Evolutionary conservation across 805 yeast genomes (phyloP).

Genomic region (Metschnikowia borealis): DNA sequence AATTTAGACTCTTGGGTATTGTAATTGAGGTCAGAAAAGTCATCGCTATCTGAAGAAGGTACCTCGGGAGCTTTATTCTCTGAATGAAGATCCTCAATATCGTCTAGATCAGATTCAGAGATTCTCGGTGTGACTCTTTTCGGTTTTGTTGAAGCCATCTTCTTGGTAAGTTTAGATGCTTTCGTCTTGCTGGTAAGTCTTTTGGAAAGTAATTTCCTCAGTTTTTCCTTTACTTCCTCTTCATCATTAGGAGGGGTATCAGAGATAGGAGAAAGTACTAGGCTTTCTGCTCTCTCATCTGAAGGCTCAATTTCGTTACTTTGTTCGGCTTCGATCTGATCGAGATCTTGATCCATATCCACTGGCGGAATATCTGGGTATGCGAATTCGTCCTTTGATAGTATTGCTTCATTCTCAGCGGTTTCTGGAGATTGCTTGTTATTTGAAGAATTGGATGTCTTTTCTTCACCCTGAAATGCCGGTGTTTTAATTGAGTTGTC

Average conservation of each 20-base stretch:
- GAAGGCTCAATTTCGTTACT: neutral
- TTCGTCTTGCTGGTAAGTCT: neutral
- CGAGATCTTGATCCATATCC: conserved; percentile 3
- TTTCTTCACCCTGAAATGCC: neutral
- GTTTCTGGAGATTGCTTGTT: neutral
- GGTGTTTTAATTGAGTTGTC: neutral
- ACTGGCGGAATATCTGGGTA: neutral
- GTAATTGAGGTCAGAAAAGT: conserved; percentile 1
- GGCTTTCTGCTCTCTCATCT: neutral
- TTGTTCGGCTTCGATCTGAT: neutral
- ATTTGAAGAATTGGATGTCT: neutral
- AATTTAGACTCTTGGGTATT: conserved; percentile 1
- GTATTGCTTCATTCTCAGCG: neutral
- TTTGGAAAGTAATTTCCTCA: neutral
- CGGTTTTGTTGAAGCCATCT: neutral
- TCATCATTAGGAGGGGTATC: neutral
- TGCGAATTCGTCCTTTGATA: neutral
- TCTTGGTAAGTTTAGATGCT: conserved; percentile 1
- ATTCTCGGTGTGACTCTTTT: neutral
- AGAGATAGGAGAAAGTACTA: neutral
- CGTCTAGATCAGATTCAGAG: neutral
- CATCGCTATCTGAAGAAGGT: conserved; percentile 3
- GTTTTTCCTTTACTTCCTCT: neutral
- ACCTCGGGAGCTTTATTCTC: neutral
- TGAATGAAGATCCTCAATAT: neutral